Evolutionary conservation across 73 alveolate genomes (phyloP), one percentile per base, ranked within the genome.

Genomic region (Breviolum minutum): DNA sequence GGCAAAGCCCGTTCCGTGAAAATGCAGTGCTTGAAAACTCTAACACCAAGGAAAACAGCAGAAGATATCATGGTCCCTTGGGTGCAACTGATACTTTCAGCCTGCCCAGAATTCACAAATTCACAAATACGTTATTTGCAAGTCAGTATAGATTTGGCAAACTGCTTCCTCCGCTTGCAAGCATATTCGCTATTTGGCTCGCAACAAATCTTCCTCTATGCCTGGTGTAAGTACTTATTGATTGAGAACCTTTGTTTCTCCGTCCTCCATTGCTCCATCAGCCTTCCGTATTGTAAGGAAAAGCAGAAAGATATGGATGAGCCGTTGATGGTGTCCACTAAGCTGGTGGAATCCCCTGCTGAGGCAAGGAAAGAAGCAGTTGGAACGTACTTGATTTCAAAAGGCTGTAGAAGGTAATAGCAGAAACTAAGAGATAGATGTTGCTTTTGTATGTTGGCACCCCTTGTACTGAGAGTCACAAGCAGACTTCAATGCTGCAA

Each of bases 291-390:
- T 40, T 40, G 54, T 3, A 85, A 88, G 95, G 95, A 73, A 10
- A 66, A 88, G 29, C 95, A 88, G 30, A 66, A 32, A 60, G 95
- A 88, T 48, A 88, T 88, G 95, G 95, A 88, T 26, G 86, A 88
- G n/a, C 95, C 95, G 22, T 61, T 88, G 95, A 68, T 27, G 11
- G 70, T 88, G 10, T 74, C 95, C 40, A 32, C 40, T 22, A 88
- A 88, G 86, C 11, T 69, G 86, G 70, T 74, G 63, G 95, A 69
- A 32, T 29, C 54, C 54, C 3, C 5, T 3, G 54, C 54, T 40
- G 54, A 40, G 54, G 54, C 54, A 40, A 40, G 54, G 54, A 40
- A 40, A 40, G 54, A 40, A 40, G 3, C 54, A 3, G 54, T 40
- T 40, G 54, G 54, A 40, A 40, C 54, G 54, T 40, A 40, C 54